Base-by-base conservation (phyloP, 148 eudicot genomes). In the Mesembryanthemum crystallinum region DNA sequence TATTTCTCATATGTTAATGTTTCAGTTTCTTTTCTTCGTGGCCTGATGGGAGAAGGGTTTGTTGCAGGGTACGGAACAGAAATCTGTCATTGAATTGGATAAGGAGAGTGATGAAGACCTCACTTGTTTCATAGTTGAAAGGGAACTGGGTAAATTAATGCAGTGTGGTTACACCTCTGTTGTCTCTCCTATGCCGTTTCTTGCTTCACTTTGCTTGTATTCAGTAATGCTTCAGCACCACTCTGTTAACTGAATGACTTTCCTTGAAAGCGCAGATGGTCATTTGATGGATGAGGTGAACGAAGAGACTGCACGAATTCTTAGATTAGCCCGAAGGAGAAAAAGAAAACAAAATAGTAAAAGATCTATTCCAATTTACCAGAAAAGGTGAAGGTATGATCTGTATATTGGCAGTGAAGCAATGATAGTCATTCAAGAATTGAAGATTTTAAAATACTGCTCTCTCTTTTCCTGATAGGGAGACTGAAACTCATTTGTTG, bases 251-350 rank as follows among this genome's bases (percentile, higher is more conserved):
- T 76, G 24, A 39, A 8, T 72, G 27, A 27, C 54, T 60, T 20
- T 52, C 49, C 72, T 76, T 77, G 75, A 63, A 76, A 71, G 72
- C 47, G 58, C 83, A 85, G 93, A 73, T 52, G 83, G 65, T 64
- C 85, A 68, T 76, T 79, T 82, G 76, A 67, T 77, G 60, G 85
- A 80, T 17, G 88, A 83, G 49, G 91, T 83, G 52, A 74, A 80
- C 76, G 78, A 82, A 83, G 90, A 89, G 76, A 89, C 92, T 64
- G 82, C 81, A 57, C 79, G 80, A 27, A 89, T 94, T 75, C 85
- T 94, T 73, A 86, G 87, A 85, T 87, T 85, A 84, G 97, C 98
- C 79, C 88, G 98, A 80, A 87, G 91, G 75, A 85, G 93, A 84
- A 91, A 92, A 86, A 87, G 95, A 86, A 91, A 80, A 70, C 77